Evolutionary conservation across 495 filamentous ascomycete genomes (phyloP).

Genomic region (Neurospora pannonica): DNA sequence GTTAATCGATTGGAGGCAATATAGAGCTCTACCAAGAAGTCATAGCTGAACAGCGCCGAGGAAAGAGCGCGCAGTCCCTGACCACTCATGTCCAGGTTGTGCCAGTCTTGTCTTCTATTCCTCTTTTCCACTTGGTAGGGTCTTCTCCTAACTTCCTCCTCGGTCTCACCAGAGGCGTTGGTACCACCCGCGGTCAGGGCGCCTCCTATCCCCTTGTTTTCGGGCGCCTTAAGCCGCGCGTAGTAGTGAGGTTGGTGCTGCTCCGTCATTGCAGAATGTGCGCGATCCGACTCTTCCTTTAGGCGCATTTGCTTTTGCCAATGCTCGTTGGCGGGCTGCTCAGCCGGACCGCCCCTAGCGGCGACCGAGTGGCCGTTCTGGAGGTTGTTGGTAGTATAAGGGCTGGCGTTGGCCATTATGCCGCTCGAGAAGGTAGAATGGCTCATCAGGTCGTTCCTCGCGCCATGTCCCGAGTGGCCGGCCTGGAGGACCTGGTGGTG

Average conservation of each 20-base stretch:
- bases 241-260: conserved; percentile 45
- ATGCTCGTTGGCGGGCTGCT: conserved; percentile 55
- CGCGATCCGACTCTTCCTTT: conserved; percentile 57
- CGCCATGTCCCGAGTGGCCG: conserved; percentile 56
- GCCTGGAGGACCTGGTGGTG: conserved; percentile 63
- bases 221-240: conserved; percentile 41
- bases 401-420: conserved; percentile 60
- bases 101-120: conserved; percentile 71
- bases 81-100: conserved; percentile 83
- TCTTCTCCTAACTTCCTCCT: conserved; percentile 54
- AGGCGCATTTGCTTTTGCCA: conserved; percentile 83
- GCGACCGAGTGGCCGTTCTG: conserved; percentile 61
- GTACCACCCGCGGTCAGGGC: conserved; percentile 19
- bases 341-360: conserved; percentile 32
- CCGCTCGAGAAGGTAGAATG: conserved; percentile 76
- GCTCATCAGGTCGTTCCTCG: conserved; percentile 43
- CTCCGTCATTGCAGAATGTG: conserved; percentile 58
- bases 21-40: conserved; percentile 80
- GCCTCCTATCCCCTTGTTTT: conserved; percentile 50
- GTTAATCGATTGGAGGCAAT: conserved; percentile 84
- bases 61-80: conserved; percentile 81
- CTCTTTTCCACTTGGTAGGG: conserved; percentile 44
- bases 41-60: conserved; percentile 68
- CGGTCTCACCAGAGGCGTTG: conserved; percentile 43
- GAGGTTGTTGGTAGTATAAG: conserved; percentile 61